These are phyloP conservation scores for Penicillium mononematosum DNA, from an alignment of 495 filamentous ascomycete genomes.

Conservation along the genomic window DNA sequence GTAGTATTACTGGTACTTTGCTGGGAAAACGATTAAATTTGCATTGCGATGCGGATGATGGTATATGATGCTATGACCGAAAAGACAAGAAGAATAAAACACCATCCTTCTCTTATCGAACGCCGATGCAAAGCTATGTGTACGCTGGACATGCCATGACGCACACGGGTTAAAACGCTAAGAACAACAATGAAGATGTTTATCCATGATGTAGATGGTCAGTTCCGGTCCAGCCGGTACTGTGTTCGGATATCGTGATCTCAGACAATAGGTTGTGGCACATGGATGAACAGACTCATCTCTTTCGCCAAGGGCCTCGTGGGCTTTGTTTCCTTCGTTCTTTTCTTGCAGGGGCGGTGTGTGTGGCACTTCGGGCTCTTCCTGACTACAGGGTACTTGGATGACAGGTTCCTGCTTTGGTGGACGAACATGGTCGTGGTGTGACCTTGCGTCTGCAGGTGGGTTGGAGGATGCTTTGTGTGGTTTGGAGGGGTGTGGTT, in stretches of 20 bases:
- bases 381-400: conserved; percentile 8
- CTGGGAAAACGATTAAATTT: background rate
- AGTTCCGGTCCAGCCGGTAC: background rate
- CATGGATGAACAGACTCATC: background rate
- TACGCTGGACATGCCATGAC: background rate
- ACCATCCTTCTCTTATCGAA: background rate
- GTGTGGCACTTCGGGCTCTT: background rate
- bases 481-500: background rate
- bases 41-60: conserved; percentile 15
- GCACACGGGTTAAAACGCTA: background rate
- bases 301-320: conserved; percentile 1
- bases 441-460: background rate
- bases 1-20: background rate
- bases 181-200: conserved; percentile 4
- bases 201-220: background rate
- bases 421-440: background rate
- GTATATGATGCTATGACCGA: conserved; percentile 29
- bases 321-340: conserved; percentile 11
- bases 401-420: background rate
- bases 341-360: background rate
- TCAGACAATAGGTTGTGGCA: background rate
- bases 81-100: background rate
- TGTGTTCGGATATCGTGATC: background rate
- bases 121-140: background rate
- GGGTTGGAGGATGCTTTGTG: background rate